Conservation (phyloP, 495 filamentous ascomycete genomes). For the Hypoxylon crocopeplum region DNA sequence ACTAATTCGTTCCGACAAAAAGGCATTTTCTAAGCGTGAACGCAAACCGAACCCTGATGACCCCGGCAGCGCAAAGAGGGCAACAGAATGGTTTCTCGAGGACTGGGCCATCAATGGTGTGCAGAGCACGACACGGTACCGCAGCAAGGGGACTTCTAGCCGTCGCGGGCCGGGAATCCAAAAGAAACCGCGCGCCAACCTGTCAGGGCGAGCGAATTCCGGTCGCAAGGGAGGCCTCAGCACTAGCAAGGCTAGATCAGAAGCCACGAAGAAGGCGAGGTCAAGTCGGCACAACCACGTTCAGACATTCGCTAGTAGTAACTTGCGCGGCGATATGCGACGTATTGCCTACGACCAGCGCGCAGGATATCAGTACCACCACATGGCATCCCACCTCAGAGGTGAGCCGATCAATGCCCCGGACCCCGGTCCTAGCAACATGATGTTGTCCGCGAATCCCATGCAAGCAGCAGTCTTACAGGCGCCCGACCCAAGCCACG, state of each 20-base stretch:
- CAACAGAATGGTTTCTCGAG: constrained; percentile 52
- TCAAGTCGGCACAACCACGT: not conserved
- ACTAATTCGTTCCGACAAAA: constrained; percentile 14
- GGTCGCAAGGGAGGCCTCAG: constrained; percentile 27
- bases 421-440: not conserved
- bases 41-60: constrained; percentile 26
- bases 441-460: constrained; percentile 18
- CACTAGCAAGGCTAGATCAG: constrained; percentile 21
- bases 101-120: constrained; percentile 51
- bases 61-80: constrained; percentile 41
- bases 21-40: constrained; percentile 56
- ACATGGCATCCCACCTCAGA: not conserved
- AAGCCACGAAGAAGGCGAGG: constrained; percentile 12
- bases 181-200: not conserved
- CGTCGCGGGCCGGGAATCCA: constrained; percentile 14
- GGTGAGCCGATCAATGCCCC: constrained; percentile 3
- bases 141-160: constrained; percentile 44
- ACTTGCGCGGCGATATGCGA: constrained; percentile 4
- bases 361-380: constrained; percentile 12
- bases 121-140: constrained; percentile 56
- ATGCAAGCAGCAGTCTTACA: constrained; percentile 8
- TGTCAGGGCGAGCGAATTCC: constrained; percentile 21
- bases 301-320: not conserved
- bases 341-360: constrained; percentile 4
- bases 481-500: constrained; percentile 1